Evolutionary conservation across 768 basidiomycete genomes (phyloP).

Genomic region (Amanita polypyramis): DNA sequence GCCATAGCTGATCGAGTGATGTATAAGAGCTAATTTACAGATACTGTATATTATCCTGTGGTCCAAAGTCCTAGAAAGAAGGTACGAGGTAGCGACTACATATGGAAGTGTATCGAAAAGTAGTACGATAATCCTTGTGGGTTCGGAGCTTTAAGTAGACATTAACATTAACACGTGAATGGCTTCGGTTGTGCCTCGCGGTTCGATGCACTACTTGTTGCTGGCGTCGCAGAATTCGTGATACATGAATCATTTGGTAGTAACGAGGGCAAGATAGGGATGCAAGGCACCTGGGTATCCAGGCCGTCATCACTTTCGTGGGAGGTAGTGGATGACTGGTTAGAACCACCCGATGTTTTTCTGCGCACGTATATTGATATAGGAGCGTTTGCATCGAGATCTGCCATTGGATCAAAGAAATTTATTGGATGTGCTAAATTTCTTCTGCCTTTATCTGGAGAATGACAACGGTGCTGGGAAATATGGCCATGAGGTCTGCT

Average conservation of each 20-base stretch:
- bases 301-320: constrained; percentile 29
- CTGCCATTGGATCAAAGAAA: constrained; percentile 36
- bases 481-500: constrained; percentile 1
- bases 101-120: neutral
- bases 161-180: too few relatives aligned
- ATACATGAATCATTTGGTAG: neutral
- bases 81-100: neutral
- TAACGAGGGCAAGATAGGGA: constrained; percentile 51
- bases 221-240: neutral
- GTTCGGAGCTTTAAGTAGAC: neutral
- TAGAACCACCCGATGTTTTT: constrained; percentile 67
- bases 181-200: neutral
- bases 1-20: neutral
- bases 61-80: neutral
- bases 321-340: constrained; percentile 55
- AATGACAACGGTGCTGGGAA: constrained; percentile 16
- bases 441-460: constrained; percentile 32
- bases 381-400: constrained; percentile 56
- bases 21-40: constrained; percentile 2
- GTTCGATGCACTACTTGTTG: neutral
- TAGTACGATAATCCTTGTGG: neutral
- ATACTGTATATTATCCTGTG: constrained; percentile 1
- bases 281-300: constrained; percentile 27
- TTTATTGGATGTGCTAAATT: constrained; percentile 24
- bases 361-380: constrained; percentile 76